Conservation (phyloP, 495 filamentous ascomycete genomes). For the Lineolata rhizophorae region DNA sequence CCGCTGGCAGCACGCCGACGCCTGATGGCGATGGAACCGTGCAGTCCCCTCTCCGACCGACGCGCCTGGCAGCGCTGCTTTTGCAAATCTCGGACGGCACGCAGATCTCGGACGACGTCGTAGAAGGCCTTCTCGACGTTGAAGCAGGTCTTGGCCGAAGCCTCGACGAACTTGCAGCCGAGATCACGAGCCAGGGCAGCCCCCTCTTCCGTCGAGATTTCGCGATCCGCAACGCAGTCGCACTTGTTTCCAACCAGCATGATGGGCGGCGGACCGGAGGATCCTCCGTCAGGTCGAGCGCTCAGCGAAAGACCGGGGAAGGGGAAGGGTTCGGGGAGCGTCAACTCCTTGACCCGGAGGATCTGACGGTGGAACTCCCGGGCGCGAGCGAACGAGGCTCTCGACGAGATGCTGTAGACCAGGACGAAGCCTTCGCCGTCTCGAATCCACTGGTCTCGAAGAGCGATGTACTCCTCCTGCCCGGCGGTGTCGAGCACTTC, state of each 20-base stretch:
- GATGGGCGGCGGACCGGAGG: slow-evolving; percentile 52
- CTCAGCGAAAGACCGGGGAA: slow-evolving; percentile 43
- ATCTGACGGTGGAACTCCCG: slow-evolving; percentile 87
- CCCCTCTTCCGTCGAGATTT: slow-evolving; percentile 85
- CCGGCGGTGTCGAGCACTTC: no score
- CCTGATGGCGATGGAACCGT: no score
- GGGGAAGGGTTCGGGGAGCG: slow-evolving; percentile 40
- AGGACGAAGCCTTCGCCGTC: slow-evolving; percentile 90
- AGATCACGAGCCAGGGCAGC: slow-evolving; percentile 71
- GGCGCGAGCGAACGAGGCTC: slow-evolving; percentile 80
- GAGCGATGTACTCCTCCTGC: slow-evolving; percentile 89
- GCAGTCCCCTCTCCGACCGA: no score
- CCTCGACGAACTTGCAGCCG: slow-evolving; percentile 87
- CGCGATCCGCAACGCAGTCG: slow-evolving; percentile 77
- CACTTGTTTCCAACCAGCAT: slow-evolving; percentile 97
- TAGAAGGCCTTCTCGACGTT: slow-evolving; percentile 96
- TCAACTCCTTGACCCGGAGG: slow-evolving; percentile 80
- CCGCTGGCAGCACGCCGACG: no score
- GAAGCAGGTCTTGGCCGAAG: slow-evolving; percentile 90
- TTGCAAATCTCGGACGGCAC: no score
- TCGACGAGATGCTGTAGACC: slow-evolving; percentile 87
- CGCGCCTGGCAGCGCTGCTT: no score
- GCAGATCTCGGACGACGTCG: slow-evolving; percentile 74
- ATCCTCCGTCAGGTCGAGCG: slow-evolving; percentile 29
- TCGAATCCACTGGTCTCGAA: slow-evolving; percentile 90